Evolutionary conservation across 1,284 basidiomycete genomes (phyloP).

Genomic region (Sphaerobolus stellatus): DNA sequence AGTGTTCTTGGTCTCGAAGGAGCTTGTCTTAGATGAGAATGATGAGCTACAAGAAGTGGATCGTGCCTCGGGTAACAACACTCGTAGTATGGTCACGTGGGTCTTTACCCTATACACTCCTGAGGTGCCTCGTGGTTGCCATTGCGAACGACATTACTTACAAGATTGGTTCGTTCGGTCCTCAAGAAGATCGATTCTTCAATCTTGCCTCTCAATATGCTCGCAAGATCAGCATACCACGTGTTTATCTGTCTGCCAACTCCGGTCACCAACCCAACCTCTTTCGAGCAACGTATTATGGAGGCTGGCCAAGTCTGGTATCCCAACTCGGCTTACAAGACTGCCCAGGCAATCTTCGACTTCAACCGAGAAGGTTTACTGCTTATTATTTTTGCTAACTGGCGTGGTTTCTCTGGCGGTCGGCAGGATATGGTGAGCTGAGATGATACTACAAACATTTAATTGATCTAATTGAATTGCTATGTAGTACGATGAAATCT

Average conservation of each 20-base stretch:
- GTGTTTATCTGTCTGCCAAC: conserved; percentile 98
- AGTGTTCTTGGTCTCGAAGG: conserved; percentile 77
- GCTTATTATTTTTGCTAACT: conserved; percentile 98
- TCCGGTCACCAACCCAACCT: conserved; percentile 97
- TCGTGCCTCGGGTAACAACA: conserved; percentile 91
- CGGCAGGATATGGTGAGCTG: conserved; percentile 88
- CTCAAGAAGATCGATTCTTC: conserved; percentile 95
- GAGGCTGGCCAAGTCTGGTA: conserved; percentile 99
- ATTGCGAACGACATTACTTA: conserved; percentile 99
- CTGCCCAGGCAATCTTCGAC: conserved; percentile 98
- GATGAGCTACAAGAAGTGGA: conserved; percentile 89
- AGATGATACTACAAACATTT: conserved; percentile 11
- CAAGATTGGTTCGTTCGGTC: conserved; percentile 98
- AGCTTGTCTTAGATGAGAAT: conserved; percentile 93
- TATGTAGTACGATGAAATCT: conserved; percentile 76
- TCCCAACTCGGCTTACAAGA: conserved; percentile 99
- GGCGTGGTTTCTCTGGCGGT: conserved; percentile 99
- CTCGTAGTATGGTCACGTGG: conserved; percentile 98
- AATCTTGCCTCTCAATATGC: conserved; percentile 94
- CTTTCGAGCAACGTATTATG: conserved; percentile 97
- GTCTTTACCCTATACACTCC: conserved; percentile 92
- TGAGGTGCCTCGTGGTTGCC: conserved; percentile 89
- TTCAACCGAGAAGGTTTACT: conserved; percentile 97
- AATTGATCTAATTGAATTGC: background rate
- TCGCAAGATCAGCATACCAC: conserved; percentile 82